phyloP scores from a whole-genome alignment of 495 filamentous ascomycete genomes.

The Aspergillus indologenus region DNA sequence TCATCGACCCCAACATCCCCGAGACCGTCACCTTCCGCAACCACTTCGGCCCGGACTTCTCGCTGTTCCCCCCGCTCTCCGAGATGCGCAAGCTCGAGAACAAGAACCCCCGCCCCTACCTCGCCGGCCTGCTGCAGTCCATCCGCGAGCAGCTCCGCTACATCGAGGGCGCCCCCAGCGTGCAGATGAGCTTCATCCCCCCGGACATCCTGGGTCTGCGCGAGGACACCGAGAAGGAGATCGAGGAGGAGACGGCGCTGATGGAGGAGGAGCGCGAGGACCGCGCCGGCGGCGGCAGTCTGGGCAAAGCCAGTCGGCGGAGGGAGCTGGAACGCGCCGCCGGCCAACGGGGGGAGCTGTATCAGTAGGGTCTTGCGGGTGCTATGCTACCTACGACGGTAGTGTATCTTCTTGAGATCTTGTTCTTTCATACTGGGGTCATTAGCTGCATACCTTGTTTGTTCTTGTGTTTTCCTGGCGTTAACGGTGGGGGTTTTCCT shows the following conservation, averaged over 20 bases:
- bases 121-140: conserved; percentile 68
- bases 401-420: too few relatives aligned
- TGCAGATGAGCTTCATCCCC: conserved; percentile 78
- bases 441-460: background rate
- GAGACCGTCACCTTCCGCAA: conserved; percentile 70
- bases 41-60: conserved; percentile 76
- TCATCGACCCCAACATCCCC: conserved; percentile 71
- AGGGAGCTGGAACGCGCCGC: conserved; percentile 42
- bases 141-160: conserved; percentile 86
- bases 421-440: conserved; percentile 14
- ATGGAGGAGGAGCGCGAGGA: conserved; percentile 52
- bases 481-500: background rate
- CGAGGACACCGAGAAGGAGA: conserved; percentile 74
- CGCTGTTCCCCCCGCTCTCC: conserved; percentile 72
- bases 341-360: conserved; percentile 43
- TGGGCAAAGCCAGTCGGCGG: conserved; percentile 27
- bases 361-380: too few relatives aligned
- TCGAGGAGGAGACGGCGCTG: conserved; percentile 67
- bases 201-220: conserved; percentile 70
- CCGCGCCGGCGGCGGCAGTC: conserved; percentile 30
- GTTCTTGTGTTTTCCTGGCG: background rate
- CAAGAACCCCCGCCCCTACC: conserved; percentile 70
- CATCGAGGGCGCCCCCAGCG: conserved; percentile 78
- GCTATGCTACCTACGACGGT: too few relatives aligned
- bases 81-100: conserved; percentile 70